Evolutionary conservation across 148 eudicot species (phyloP).

Genomic region (Pharnaceum exiguum): DNA sequence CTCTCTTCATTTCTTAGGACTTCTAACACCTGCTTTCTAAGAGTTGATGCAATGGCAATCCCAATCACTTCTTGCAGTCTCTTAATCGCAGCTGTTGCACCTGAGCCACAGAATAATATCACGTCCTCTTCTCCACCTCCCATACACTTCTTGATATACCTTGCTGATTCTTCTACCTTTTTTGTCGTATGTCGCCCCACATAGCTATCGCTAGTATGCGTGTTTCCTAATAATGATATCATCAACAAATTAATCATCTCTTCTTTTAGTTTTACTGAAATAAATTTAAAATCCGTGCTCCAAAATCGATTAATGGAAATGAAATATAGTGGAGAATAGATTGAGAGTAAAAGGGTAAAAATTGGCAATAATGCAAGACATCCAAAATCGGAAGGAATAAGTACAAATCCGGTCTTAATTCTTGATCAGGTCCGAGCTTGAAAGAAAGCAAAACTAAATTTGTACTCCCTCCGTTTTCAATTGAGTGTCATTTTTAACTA

Average conservation of each 20-base stretch:
- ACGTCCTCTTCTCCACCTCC: constrained; percentile 48
- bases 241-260: background rate
- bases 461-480: too few relatives aligned
- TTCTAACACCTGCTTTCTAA: constrained; percentile 9
- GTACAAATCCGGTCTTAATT: too few relatives aligned
- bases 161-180: constrained; percentile 39
- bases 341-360: too few relatives aligned
- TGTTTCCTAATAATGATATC: constrained; percentile 67
- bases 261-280: background rate
- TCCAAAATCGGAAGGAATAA: too few relatives aligned
- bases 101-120: constrained; percentile 57
- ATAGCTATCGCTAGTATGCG: constrained; percentile 56
- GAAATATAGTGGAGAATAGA: too few relatives aligned
- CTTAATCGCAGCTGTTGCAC: constrained; percentile 64
- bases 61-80: constrained; percentile 33
- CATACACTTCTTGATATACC: constrained; percentile 48
- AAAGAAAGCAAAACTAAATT: too few relatives aligned
- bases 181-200: constrained; percentile 50
- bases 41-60: constrained; percentile 13
- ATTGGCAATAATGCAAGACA: too few relatives aligned
- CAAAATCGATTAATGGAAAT: background rate
- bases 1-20: constrained; percentile 12
- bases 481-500: too few relatives aligned
- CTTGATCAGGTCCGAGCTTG: too few relatives aligned
- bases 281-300: too few relatives aligned